Base-by-base conservation (phyloP, 2,329 filamentous ascomycete genomes). In the Arthroderma uncinatum region DNA sequence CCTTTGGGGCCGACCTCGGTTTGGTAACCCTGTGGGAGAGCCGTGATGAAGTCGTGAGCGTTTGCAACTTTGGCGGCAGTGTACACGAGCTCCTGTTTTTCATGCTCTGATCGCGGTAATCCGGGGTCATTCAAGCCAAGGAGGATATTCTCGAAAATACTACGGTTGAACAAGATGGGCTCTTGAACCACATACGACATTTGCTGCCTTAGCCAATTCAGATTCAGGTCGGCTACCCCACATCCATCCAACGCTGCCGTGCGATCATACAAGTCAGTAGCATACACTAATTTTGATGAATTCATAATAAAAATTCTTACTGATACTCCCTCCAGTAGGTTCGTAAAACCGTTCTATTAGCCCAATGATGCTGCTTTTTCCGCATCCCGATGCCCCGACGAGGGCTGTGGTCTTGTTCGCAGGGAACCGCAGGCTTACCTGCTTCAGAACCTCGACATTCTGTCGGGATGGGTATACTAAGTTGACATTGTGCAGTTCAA, bases 381-480 rank as follows among this genome's bases (percentile, higher is more conserved):
- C 76, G 58, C 72, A 75, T 8, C 74, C 76, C 16, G 76, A 73
- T 14, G 74, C 72, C 7, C 75, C 76, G 2, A 95, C 90, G 0
- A 95, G 75, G 1, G 90, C 90, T 0, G 89, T 92, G 23, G 85
- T 88, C 74, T 92, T 91, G 25, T 88, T 87, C 2, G 87, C 85
- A 1, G 87, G 86, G 39, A 93, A 83, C 0, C 79, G 71, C 1
- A 95, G 78, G 53, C 76, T 85, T 40, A 71, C 58, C 23, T 65
- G 59, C 14, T 65, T 58, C 10, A 71, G 62, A 2, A 69, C 67
- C 12, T 59, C 60, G 9, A 63, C 62, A 37, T 68, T 65, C 9
- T 68, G 65, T 40, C 69, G 61, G 0, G 68, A 70, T 4, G 67
- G 64, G 59, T 70, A 59, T 91, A 85, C 64, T 58, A 74, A 73